phyloP scores from a whole-genome alignment of 1,139 yeast species.

The Kodamaea alishanica region DNA sequence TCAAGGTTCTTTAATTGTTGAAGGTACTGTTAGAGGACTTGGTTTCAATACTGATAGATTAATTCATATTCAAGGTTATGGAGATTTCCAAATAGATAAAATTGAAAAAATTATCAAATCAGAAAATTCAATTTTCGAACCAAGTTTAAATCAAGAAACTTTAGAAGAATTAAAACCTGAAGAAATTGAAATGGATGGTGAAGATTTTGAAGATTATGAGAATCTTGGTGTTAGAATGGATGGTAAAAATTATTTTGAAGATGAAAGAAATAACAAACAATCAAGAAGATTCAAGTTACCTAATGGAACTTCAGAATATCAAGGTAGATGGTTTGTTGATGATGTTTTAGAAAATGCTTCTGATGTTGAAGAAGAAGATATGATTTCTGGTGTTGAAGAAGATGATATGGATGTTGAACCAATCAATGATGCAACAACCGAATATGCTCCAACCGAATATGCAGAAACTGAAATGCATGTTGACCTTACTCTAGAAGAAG shows the following conservation, averaged over 20 bases:
- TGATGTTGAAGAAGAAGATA: conserved; percentile 51
- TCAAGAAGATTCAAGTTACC: conserved; percentile 51
- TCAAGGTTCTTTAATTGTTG: conserved; percentile 48
- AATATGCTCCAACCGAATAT: conserved; percentile 44
- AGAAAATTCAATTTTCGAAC: conserved; percentile 34
- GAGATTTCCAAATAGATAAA: conserved; percentile 77
- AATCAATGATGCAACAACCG: conserved; percentile 20
- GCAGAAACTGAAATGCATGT: conserved; percentile 60
- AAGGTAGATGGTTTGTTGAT: conserved; percentile 85
- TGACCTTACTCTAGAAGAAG: conserved; percentile 80
- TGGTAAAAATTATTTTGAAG: conserved; percentile 60
- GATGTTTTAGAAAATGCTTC: conserved; percentile 47
- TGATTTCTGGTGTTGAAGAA: conserved; percentile 18
- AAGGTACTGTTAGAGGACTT: conserved; percentile 83
- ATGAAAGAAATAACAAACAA: conserved; percentile 26
- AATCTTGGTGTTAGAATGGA: conserved; percentile 65
- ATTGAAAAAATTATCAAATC: conserved; percentile 48
- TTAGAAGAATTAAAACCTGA: conserved; percentile 65
- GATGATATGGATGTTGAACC: conserved; percentile 24
- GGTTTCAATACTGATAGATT: conserved; percentile 77
- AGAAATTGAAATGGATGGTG: conserved; percentile 50
- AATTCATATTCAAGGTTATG: conserved; percentile 83
- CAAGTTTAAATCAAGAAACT: conserved; percentile 58
- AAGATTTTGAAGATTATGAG: conserved; percentile 42
- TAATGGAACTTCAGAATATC: conserved; percentile 88